Evolutionary conservation across 176 grass and related monocot species (phyloP), one percentile per base, ranked within the genome.

Genomic region (Avena sativa): DNA sequence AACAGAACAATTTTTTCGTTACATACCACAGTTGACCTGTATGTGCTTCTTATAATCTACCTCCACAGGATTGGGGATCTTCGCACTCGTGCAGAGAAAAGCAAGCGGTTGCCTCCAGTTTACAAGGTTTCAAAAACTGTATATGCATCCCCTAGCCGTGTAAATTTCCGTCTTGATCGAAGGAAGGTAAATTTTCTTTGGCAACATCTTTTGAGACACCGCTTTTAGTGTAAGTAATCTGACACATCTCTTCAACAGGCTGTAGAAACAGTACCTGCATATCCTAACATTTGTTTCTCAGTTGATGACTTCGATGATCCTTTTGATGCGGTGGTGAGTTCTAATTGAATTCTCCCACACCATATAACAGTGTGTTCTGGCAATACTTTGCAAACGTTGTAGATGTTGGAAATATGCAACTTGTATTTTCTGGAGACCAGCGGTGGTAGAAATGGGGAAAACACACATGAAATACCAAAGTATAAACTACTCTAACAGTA

Each of bases 61-160:
- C 88, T 79, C 28, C 47, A 84, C 87, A 99, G 97, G 70, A 85
- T 93, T 67, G 83, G 81, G 8, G 92, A 77, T 88, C 89, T 99
- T 86, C 83, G 36, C 78, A 92, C 69, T 55, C 89, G 86, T 79
- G 85, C 80, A 81, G 90, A 85, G 6, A 91, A 87, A 77, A 88
- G 51, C 50, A 92, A 87, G 26, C 78, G 69, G 47, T 73, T 89
- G 48, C 90, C 88, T 83, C 92, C 92, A 65, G 58, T 99, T 90
- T 99, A 96, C 79, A 99, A 99, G 94, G 94, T 99, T 85, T 83
- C 92, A 9, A 99, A 99, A 89, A 99, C 94, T 90, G 97, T 99
- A 13, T 99, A 91, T 84, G 97, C 97, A 67, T 99, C 97, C 51
- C 97, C 97, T 64, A 99, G 92, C 89, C 92, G 89, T 87, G 97